phyloP scores from a whole-genome alignment of 2,329 filamentous ascomycete species.

The Ceratocystis variospora region DNA sequence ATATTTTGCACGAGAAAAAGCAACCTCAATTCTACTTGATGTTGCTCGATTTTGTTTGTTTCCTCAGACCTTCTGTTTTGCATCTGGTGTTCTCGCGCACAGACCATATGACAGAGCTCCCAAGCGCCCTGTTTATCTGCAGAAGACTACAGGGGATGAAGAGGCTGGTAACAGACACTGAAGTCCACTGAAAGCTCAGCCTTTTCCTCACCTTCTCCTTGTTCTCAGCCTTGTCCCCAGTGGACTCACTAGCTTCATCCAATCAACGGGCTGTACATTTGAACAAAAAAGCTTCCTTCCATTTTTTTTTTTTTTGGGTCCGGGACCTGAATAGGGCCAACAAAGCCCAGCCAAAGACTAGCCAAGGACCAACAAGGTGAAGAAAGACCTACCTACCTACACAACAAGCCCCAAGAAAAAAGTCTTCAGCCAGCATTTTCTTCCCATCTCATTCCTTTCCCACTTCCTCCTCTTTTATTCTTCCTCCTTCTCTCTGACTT shows the following conservation, averaged over 20 bases:
- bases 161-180: not conserved
- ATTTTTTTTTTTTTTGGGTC: not conserved
- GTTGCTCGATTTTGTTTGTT: not conserved
- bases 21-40: too few species aligned
- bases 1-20: too few species aligned
- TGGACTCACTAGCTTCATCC: not conserved
- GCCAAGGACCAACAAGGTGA: not conserved
- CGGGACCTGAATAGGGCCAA: not conserved
- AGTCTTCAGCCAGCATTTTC: conserved; percentile 7
- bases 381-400: not conserved
- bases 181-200: not conserved
- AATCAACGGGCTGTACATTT: not conserved
- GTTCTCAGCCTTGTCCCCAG: not conserved
- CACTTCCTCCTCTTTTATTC: conserved; percentile 4
- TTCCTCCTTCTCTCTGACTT: conserved; percentile 2
- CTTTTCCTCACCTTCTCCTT: not conserved
- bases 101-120: not conserved
- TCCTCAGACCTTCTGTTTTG: not conserved
- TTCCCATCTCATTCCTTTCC: conserved; percentile 1
- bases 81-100: not conserved
- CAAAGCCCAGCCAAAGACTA: not conserved
- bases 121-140: too few species aligned
- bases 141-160: not conserved
- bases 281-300: not conserved
- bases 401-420: not conserved